These are phyloP conservation scores for Alternaria burnsii DNA, from an alignment of 2,329 filamentous ascomycete species.

Conservation along the genomic window DNA sequence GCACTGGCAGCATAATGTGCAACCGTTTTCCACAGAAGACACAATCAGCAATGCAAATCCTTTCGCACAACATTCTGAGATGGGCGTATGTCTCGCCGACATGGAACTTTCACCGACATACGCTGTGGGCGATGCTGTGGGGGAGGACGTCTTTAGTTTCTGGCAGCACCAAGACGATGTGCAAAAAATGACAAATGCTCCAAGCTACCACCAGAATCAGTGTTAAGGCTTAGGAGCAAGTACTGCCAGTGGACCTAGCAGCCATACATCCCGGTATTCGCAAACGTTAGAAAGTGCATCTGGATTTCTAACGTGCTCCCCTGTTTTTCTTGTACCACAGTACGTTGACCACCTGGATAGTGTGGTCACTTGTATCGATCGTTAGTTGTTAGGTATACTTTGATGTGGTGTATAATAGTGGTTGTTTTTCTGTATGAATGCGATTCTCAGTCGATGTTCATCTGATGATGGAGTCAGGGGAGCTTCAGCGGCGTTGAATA, in stretches of 20 bases:
- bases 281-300: background rate
- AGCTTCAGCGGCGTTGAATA: background rate
- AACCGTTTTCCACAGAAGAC: background rate
- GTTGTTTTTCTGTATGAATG: background rate
- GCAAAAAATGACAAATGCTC: background rate
- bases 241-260: background rate
- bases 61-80: constrained; percentile 8
- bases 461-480: background rate
- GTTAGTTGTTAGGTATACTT: background rate
- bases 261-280: background rate
- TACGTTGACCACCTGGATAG: background rate
- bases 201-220: background rate
- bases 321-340: background rate
- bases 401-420: background rate
- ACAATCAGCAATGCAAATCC: background rate
- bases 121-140: background rate
- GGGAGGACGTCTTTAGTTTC: background rate
- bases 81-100: constrained; percentile 14
- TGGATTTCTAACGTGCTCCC: background rate
- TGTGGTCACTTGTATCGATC: background rate
- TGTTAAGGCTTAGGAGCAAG: background rate
- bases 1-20: constrained; percentile 3
- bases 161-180: constrained; percentile 9
- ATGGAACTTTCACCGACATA: background rate
- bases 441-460: background rate